Percentiles rank a stretch among this genome's conserved stretches.
Evolutionary conservation across 192 early-diverging fungal genomes (phyloP).

Genomic region (Rhizophagus sp.): DNA sequence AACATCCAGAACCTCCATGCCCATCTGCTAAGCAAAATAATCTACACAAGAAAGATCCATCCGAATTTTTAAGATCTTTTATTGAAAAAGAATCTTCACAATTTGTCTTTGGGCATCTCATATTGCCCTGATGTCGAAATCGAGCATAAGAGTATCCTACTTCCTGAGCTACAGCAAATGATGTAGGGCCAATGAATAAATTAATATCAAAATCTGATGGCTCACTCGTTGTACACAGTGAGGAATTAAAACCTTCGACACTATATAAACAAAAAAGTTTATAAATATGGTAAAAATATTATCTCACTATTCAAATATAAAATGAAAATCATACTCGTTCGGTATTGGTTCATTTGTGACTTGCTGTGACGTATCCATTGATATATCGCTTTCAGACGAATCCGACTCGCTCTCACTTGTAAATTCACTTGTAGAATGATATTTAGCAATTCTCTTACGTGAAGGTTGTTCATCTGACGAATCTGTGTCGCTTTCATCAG

Average conservation of each 20-base stretch:
- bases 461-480: not conserved
- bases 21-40: constrained; percentile 60
- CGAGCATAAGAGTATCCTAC: constrained; percentile 62
- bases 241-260: not conserved
- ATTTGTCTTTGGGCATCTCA: constrained; percentile 49
- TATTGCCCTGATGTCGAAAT: constrained; percentile 46
- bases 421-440: not conserved
- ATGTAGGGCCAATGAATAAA: constrained; percentile 44
- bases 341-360: not conserved
- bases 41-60: constrained; percentile 40
- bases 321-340: not conserved
- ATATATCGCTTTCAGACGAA: not conserved
- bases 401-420: not conserved
- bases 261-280: not conserved
- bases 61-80: constrained; percentile 42
- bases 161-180: constrained; percentile 56
- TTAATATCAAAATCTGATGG: constrained; percentile 40
- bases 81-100: constrained; percentile 60
- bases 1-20: constrained; percentile 58
- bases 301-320: not conserved
- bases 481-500: not conserved
- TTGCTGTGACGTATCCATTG: not conserved
- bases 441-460: not conserved
- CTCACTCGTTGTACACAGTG: constrained; percentile 20
- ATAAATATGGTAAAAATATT: no score